Evolutionary conservation across 2,329 filamentous ascomycete species (phyloP), one percentile per base, ranked within the genome.

Genomic region (Lecanicillium sp.): DNA sequence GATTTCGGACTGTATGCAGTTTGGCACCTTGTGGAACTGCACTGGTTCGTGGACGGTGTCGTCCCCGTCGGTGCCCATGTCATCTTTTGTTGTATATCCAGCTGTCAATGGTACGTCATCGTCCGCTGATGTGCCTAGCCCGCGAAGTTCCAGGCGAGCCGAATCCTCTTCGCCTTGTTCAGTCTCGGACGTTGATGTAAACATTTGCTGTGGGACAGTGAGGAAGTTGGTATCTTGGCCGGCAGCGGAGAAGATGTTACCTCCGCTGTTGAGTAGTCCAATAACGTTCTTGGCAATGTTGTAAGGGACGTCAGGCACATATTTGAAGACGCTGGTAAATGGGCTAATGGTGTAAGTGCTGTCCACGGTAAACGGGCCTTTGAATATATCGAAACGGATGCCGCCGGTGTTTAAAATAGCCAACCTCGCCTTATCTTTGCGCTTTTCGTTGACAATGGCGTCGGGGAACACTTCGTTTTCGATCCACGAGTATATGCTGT

Each of bases 341-440:
- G 92, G 92, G 8, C 85, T 94, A 19, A 97, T 73, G 29, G 90
- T 81, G 55, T 79, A 97, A 0, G 84, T 87, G 4, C 81, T 83
- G 57, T 98, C 92, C 29, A 79, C 78, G 0, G 92, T 97, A 55
- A 97, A 97, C 0, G 81, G 69, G 0, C 92, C 92, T 58, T 90
- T 79, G 70, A 96, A 94, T 44, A 98, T 85, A 58, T 98, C 92
- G 59, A 97, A 98, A 32, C 92, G 84, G 48, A 98, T 79, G 4
- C 85, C 86, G 18, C 92, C 92, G 0, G 87, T 95, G 61, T 98
- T 98, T 40, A 85, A 71, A 36, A 97, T 77, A 20, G 82, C 79
- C 10, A 97, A 64, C 6, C 77, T 74, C 9, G 87, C 72, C 29
- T 74, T 69, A 40, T 79, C 70, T 17, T 71, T 66, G 4, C 81